Evolutionary conservation across 176 grass and related monocot genomes (phyloP).

Genomic region (Elymus sibiricus): DNA sequence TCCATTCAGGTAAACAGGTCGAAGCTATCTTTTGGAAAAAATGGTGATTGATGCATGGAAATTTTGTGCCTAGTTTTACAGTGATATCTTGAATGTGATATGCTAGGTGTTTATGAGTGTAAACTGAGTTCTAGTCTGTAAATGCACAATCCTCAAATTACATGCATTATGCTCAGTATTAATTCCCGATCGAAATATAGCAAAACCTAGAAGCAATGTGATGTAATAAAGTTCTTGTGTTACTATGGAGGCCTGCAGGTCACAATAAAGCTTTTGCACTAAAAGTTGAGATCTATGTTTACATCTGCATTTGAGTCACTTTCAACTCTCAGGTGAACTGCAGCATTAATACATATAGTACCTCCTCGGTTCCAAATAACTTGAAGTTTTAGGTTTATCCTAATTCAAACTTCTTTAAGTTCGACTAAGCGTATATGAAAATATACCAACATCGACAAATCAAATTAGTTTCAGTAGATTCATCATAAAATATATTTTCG

Average conservation of each 20-base stretch:
- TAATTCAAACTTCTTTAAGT: neutral
- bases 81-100: neutral
- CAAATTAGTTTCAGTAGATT: neutral
- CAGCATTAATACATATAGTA: neutral
- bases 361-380: too few relatives aligned
- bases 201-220: neutral
- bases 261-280: neutral
- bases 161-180: neutral
- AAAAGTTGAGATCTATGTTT: neutral
- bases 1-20: constrained; percentile 28
- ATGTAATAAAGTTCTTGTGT: neutral
- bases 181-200: neutral
- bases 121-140: neutral
- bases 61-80: neutral
- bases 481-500: neutral
- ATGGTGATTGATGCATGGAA: neutral
- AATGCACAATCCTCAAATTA: neutral
- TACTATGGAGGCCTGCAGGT: neutral
- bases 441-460: neutral
- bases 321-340: neutral
- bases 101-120: neutral
- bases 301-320: neutral
- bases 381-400: too few relatives aligned
- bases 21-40: neutral
- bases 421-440: neutral